These are phyloP conservation scores for Tolypocladium nubicola DNA, from an alignment of 2,329 filamentous ascomycete species.

Conservation along the genomic window DNA sequence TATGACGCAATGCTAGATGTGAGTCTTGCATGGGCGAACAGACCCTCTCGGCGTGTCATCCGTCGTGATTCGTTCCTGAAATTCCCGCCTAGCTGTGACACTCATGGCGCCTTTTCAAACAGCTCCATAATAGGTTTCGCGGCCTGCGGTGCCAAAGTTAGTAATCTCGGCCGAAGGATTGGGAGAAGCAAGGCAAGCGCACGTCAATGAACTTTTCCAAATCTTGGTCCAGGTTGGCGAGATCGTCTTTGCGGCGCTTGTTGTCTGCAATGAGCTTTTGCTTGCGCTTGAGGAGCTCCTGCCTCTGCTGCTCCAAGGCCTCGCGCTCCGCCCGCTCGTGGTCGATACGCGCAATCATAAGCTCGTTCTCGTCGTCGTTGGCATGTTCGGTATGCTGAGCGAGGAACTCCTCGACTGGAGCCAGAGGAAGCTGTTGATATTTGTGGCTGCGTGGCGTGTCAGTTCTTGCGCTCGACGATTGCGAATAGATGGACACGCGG, in stretches of 20 bases:
- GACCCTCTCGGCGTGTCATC: not conserved
- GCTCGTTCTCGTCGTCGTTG: slow-evolving; percentile 61
- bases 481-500: not conserved
- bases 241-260: slow-evolving; percentile 85
- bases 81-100: no score
- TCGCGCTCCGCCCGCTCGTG: slow-evolving; percentile 82
- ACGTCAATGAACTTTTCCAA: slow-evolving; percentile 91
- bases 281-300: slow-evolving; percentile 59
- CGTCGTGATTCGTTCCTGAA: not conserved
- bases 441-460: slow-evolving; percentile 55
- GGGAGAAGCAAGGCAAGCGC: slow-evolving; percentile 19
- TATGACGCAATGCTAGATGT: not conserved
- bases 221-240: slow-evolving; percentile 84
- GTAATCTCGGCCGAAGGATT: not conserved
- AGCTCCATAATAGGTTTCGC: slow-evolving; percentile 81
- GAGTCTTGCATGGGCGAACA: not conserved
- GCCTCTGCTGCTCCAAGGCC: slow-evolving; percentile 72
- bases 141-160: slow-evolving; percentile 37
- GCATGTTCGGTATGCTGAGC: slow-evolving; percentile 62
- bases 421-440: slow-evolving; percentile 75
- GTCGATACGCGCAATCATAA: slow-evolving; percentile 86
- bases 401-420: slow-evolving; percentile 76
- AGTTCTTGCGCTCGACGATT: not conserved
- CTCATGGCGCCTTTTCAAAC: slow-evolving; percentile 61
- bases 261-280: slow-evolving; percentile 59